Evolutionary conservation across 2,329 filamentous ascomycete genomes (phyloP), one percentile per base, ranked within the genome.

Genomic region (Calonectria pteridis): DNA sequence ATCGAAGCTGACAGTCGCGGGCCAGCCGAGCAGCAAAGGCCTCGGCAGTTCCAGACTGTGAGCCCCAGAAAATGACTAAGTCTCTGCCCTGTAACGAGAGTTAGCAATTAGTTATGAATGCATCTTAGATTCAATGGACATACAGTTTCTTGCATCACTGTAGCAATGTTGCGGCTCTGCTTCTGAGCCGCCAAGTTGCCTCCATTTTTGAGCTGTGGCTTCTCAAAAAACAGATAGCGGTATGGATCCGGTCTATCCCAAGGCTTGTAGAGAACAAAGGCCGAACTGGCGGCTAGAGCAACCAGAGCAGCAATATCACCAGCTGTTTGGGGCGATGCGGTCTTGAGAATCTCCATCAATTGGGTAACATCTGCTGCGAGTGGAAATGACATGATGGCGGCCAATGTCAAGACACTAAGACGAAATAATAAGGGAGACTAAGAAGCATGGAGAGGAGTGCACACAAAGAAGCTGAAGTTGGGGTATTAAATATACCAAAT

Each of bases 31-130:
- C 95, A 75, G 95, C 95, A 82, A 98, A 97, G 84, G 97, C 94
- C 86, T 98, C 95, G 28, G 95, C 95, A 20, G 95, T 98, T 79
- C 95, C 95, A 23, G 95, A 98, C 86, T 98, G 96, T 31, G 95
- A 98, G 75, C 95, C 95, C 84, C 97, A 98, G 88, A 98, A 97
- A 79, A 98, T 93, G 74, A 98, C 93, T 84, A 95, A 14, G 16
- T 68, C 65, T 40, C 40, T 68, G 10, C 31, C 31, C 65, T 68
- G 23, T 28, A 7, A 5, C 11, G 4, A 40, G 10, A 59, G n/a
- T 59, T 14, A 59, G 55, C 7, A 26, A 18, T 20, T 18, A 14
- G 3, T 7, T 4, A 35, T 59, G 1, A 3, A 37, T 20, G 6
- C 33, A 28, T 58, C 16, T 31, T 35, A 14, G 20, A 58, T 35